phyloP scores from a whole-genome alignment of 2,329 filamentous ascomycete genomes.

The Colletotrichum horii region DNA sequence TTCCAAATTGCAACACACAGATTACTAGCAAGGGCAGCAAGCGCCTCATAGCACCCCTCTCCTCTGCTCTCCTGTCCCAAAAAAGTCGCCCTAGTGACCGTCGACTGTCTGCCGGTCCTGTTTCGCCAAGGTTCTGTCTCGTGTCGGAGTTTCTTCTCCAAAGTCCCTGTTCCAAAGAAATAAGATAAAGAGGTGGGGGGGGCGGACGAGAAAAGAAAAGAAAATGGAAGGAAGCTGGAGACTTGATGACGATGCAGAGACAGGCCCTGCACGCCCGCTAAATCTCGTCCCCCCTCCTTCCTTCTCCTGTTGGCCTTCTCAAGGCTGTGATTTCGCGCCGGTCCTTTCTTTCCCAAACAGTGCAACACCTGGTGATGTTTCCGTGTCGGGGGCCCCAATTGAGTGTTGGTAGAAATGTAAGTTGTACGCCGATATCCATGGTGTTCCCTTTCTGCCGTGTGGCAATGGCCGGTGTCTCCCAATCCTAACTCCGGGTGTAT shows the following conservation, averaged over 20 bases:
- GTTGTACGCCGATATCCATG: constrained; percentile 21
- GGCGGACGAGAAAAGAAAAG: not conserved
- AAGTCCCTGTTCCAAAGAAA: not conserved
- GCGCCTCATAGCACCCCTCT: not conserved
- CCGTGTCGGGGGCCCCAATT: not conserved
- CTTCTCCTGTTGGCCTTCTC: not conserved
- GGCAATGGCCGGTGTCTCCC: constrained; percentile 20
- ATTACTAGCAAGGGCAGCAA: constrained; percentile 4
- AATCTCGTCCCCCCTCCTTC: not conserved
- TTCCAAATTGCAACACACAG: constrained; percentile 9
- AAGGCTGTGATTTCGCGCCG: not conserved
- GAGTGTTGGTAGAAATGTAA: constrained; percentile 17
- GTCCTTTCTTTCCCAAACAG: not conserved
- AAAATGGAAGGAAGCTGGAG: not conserved
- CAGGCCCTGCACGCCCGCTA: not conserved
- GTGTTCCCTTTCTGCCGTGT: constrained; percentile 18
- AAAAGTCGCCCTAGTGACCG: not conserved
- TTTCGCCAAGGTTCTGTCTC: constrained; percentile 19
- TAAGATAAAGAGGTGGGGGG: not conserved
- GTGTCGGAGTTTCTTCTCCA: constrained; percentile 17
- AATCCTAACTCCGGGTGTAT: constrained; percentile 20
- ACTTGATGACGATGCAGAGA: not conserved
- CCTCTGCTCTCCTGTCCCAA: not conserved
- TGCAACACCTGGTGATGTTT: not conserved
- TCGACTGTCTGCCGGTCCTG: constrained; percentile 11